These are phyloP conservation scores for Martensiomyces pterosporus DNA, from an alignment of 192 early-diverging fungal genomes.

Conservation along the genomic window DNA sequence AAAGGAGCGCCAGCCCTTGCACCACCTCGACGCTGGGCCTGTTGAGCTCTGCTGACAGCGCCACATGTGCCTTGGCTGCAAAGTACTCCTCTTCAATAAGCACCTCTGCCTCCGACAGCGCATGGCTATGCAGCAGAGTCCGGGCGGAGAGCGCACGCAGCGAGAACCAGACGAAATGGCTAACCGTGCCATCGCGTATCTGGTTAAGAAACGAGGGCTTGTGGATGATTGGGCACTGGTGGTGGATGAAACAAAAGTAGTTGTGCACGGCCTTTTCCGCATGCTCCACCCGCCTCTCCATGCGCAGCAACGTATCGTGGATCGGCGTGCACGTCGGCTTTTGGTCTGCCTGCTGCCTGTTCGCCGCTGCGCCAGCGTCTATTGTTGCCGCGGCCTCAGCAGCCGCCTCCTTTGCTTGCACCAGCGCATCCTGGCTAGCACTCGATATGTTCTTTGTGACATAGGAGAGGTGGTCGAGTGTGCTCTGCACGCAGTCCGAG, in stretches of 20 bases:
- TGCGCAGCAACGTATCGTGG: conserved; percentile 26
- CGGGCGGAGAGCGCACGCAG: conserved; percentile 40
- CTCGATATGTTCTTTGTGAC: conserved; percentile 24
- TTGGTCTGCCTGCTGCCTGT: background rate
- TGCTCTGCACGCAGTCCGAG: conserved; percentile 23
- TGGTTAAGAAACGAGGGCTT: conserved; percentile 41
- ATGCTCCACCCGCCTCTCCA: conserved; percentile 30
- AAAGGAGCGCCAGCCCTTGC: conserved; percentile 40
- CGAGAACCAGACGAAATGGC: conserved; percentile 46
- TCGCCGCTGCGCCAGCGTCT: background rate
- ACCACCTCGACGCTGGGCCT: conserved; percentile 32
- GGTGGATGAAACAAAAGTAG: conserved; percentile 50
- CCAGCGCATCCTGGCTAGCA: conserved; percentile 18
- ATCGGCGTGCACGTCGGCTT: conserved; percentile 3
- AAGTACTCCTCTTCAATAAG: conserved; percentile 39
- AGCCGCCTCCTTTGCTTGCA: conserved; percentile 17
- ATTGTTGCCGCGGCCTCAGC: conserved; percentile 11
- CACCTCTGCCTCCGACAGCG: conserved; percentile 26
- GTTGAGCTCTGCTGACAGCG: conserved; percentile 22
- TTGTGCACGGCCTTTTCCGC: conserved; percentile 28
- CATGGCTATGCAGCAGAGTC: conserved; percentile 24
- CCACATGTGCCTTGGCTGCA: conserved; percentile 20
- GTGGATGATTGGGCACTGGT: conserved; percentile 49
- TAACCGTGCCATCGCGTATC: conserved; percentile 34
- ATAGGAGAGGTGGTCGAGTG: conserved; percentile 34